A percentile compares a stretch with the other conserved stretches of the same genome.
Conservation (phyloP, 2,329 filamentous ascomycete genomes). For the Aureobasidium sp. region DNA sequence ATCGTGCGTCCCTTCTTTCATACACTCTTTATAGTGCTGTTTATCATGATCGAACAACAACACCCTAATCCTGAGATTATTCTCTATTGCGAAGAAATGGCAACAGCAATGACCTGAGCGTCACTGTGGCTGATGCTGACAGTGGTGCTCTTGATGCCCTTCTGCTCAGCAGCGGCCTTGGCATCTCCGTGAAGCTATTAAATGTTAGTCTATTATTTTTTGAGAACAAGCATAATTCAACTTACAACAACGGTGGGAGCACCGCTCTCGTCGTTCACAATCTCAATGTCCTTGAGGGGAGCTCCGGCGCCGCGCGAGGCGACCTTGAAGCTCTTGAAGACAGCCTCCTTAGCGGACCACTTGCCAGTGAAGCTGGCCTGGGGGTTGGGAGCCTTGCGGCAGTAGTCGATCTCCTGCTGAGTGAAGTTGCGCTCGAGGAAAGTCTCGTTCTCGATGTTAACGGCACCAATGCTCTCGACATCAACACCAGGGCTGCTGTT, state of each 20-base stretch:
- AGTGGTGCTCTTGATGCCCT: constrained; percentile 78
- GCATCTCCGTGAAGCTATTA: constrained; percentile 78
- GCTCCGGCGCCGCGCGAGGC: constrained; percentile 81
- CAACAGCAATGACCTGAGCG: constrained; percentile 87
- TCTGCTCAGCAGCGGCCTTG: constrained; percentile 72
- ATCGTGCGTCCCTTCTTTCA: neutral
- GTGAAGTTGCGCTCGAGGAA: constrained; percentile 97
- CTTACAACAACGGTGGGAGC: constrained; percentile 81
- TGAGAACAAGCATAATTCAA: constrained; percentile 18
- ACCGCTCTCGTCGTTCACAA: constrained; percentile 70
- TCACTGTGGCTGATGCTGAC: constrained; percentile 97
- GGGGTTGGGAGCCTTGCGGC: constrained; percentile 67
- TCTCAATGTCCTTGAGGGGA: constrained; percentile 89
- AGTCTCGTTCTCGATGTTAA: constrained; percentile 90
- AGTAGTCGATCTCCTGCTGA: constrained; percentile 74
- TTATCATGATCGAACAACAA: neutral
- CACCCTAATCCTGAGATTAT: neutral
- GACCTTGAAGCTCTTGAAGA: constrained; percentile 95
- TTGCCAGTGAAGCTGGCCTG: constrained; percentile 89
- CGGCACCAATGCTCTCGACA: constrained; percentile 76
- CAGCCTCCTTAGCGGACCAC: constrained; percentile 97
- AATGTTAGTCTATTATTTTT: constrained; percentile 19
- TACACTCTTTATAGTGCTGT: neutral
- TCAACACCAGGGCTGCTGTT: constrained; percentile 84
- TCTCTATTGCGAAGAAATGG: constrained; percentile 37